Evolutionary conservation across 2,329 filamentous ascomycete species (phyloP).

Genomic region (Albophoma yamanashiensis): DNA sequence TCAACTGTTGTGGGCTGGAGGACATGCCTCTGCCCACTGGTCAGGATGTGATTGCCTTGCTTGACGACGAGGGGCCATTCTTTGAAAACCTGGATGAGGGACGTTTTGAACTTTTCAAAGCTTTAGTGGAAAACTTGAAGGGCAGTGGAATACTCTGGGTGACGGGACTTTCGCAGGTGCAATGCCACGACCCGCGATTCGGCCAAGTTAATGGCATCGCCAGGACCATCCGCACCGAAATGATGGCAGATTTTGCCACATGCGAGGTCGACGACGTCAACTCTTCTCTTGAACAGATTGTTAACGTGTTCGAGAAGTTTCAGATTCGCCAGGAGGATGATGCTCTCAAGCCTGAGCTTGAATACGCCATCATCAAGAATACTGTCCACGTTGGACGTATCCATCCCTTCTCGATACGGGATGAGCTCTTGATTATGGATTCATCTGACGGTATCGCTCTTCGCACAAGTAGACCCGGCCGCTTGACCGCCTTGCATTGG

Average conservation of each 20-base stretch:
- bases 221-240: conserved; percentile 16
- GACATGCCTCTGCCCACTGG: not conserved
- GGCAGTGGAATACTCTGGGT: conserved; percentile 15
- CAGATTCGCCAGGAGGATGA: not conserved
- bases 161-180: conserved; percentile 13
- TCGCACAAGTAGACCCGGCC: not conserved
- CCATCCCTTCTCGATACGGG: not conserved
- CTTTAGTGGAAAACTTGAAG: not conserved
- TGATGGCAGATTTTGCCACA: conserved; percentile 13
- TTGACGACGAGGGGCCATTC: conserved; percentile 6
- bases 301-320: not conserved
- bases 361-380: not conserved
- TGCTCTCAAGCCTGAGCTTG: not conserved
- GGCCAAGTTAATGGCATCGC: conserved; percentile 13
- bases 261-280: conserved; percentile 11
- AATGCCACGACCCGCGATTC: conserved; percentile 15
- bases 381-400: not conserved
- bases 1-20: not conserved
- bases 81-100: not conserved
- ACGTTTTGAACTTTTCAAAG: not conserved
- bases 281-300: not conserved
- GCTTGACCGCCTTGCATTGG: not conserved
- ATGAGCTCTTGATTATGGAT: not conserved
- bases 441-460: not conserved
- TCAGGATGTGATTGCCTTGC: conserved; percentile 3